phyloP scores from a whole-genome alignment of 1,284 basidiomycete species.

The Irpex sp. region DNA sequence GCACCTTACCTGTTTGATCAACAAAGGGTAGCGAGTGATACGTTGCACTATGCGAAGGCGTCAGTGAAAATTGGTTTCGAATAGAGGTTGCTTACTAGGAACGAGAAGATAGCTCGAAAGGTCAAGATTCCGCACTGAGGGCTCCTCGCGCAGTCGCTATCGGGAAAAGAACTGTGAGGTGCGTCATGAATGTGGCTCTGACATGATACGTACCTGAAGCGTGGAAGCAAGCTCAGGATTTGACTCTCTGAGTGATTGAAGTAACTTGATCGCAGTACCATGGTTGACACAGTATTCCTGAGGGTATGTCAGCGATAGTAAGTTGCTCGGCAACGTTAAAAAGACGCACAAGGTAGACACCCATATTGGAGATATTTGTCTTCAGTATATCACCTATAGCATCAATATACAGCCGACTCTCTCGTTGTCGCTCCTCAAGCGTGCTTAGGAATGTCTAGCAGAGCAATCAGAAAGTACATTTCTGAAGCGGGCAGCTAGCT shows the following conservation, averaged over 20 bases:
- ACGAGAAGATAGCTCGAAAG: slow-evolving; percentile 87
- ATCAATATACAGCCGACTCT: slow-evolving; percentile 88
- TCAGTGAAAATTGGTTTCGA: not conserved
- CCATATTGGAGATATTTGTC: slow-evolving; percentile 73
- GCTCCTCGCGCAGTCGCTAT: slow-evolving; percentile 70
- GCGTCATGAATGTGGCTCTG: not conserved
- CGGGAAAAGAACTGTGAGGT: not conserved
- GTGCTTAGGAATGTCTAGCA: slow-evolving; percentile 74
- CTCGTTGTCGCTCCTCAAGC: slow-evolving; percentile 87
- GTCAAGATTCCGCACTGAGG: slow-evolving; percentile 79
- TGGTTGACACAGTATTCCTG: slow-evolving; percentile 94
- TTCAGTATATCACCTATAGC: slow-evolving; percentile 83
- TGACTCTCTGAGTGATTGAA: slow-evolving; percentile 71
- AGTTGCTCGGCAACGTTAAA: not conserved
- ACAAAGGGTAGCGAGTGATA: slow-evolving; percentile 86
- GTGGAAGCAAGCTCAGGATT: slow-evolving; percentile 65
- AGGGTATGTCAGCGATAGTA: not conserved
- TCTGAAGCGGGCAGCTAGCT: slow-evolving; percentile 17
- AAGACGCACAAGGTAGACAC: slow-evolving; percentile 67
- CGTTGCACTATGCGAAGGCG: slow-evolving; percentile 74
- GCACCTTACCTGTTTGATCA: slow-evolving; percentile 68
- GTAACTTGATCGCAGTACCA: slow-evolving; percentile 70
- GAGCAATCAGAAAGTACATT: slow-evolving; percentile 12
- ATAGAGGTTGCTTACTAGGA: slow-evolving; percentile 61
- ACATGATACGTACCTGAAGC: slow-evolving; percentile 52